phyloP scores from a whole-genome alignment of 768 basidiomycete genomes.

The Tricholoma flavovirens region DNA sequence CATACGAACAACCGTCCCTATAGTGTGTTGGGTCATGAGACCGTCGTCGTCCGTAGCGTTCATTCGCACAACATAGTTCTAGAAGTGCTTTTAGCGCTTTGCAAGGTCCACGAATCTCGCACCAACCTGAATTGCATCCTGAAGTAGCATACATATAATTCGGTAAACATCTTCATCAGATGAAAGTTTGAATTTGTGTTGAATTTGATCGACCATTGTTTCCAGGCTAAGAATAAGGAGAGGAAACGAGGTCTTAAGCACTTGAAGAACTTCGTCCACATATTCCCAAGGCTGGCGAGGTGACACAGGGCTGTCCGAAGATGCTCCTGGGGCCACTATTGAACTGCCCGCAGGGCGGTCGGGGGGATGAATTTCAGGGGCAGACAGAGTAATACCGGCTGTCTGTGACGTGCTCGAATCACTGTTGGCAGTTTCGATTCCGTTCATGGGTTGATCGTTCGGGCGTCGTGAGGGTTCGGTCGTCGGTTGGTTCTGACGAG shows the following conservation, averaged over 20 bases:
- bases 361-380: constrained; percentile 13
- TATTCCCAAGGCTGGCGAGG: constrained; percentile 79
- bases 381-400: constrained; percentile 9
- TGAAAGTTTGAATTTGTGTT: constrained; percentile 79
- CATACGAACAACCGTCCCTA: constrained; percentile 54
- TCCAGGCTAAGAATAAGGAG: constrained; percentile 93
- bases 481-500: constrained; percentile 19
- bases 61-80: constrained; percentile 71
- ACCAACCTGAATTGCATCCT: constrained; percentile 79
- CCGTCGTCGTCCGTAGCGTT: constrained; percentile 66
- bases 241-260: constrained; percentile 94
- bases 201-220: constrained; percentile 94
- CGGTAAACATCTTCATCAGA: constrained; percentile 95
- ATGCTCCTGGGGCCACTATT: constrained; percentile 3
- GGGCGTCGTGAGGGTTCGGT: constrained; percentile 26
- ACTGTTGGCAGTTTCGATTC: constrained; percentile 19
- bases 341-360: constrained; percentile 9
- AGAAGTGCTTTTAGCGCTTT: not conserved
- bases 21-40: constrained; percentile 47
- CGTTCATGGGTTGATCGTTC: constrained; percentile 23
- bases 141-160: constrained; percentile 78
- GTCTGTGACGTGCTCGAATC: constrained; percentile 17
- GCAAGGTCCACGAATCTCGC: not conserved
- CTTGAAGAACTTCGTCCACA: constrained; percentile 89
- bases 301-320: constrained; percentile 22